A percentile compares a stretch with the other conserved stretches of the same genome.
These are phyloP conservation scores for Fusarium dlaminii DNA, from an alignment of 2,329 filamentous ascomycete species.

Conservation along the genomic window DNA sequence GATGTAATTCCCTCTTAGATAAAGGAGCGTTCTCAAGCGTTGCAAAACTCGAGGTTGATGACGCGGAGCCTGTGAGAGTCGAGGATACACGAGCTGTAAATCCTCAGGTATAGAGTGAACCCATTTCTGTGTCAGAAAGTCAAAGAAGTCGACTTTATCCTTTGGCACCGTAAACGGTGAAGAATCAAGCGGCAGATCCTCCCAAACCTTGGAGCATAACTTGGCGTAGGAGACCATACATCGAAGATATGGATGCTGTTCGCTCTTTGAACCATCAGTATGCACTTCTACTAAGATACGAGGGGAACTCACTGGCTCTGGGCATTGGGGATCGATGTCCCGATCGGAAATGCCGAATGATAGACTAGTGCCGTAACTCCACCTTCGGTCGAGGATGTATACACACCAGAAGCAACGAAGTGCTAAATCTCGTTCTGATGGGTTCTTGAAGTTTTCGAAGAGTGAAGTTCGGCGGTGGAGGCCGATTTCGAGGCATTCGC, in stretches of 20 bases:
- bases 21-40: not conserved
- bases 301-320: not conserved
- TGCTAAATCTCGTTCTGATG: not conserved
- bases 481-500: not conserved
- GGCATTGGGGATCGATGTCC: not conserved
- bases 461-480: not conserved
- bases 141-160: constrained; percentile 7
- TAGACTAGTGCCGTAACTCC: constrained; percentile 3
- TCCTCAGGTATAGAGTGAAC: constrained; percentile 2
- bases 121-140: constrained; percentile 13
- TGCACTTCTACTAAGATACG: accelerated
- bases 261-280: not conserved
- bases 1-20: constrained; percentile 5
- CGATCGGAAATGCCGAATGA: constrained; percentile 2
- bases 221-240: constrained; percentile 5
- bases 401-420: constrained; percentile 10
- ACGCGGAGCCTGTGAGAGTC: constrained; percentile 2
- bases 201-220: constrained; percentile 5
- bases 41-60: not conserved
- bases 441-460: constrained; percentile 2
- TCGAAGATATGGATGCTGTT: not conserved
- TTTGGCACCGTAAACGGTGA: not conserved
- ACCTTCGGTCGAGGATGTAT: constrained; percentile 3
- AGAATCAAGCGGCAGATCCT: constrained; percentile 1
- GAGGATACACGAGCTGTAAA: constrained; percentile 5